Evolutionary conservation across 805 yeast genomes (phyloP).

Genomic region (Candida vartiovaarae): DNA sequence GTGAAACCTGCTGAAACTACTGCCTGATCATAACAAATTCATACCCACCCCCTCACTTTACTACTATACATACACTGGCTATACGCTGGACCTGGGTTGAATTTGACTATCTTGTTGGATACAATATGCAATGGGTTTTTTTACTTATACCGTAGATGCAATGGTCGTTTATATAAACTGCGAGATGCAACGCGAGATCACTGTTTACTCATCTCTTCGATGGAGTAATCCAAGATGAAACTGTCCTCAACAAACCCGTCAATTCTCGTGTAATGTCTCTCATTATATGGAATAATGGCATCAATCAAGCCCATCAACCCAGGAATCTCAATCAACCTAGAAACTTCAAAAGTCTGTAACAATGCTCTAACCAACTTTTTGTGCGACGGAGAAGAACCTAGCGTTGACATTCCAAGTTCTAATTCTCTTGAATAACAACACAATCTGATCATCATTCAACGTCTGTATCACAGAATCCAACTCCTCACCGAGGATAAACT

Average conservation of each 20-base stretch:
- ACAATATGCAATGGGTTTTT: background rate
- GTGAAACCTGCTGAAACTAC: background rate
- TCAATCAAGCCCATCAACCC: constrained; percentile 66
- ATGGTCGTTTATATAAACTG: too few species aligned
- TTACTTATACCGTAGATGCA: too few species aligned
- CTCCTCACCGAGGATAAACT: constrained; percentile 33
- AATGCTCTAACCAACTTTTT: constrained; percentile 64
- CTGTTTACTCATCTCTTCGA: constrained; percentile 61
- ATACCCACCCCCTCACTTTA: background rate
- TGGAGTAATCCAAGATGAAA: constrained; percentile 75
- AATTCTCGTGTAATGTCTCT: constrained; percentile 72
- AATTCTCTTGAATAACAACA: constrained; percentile 59
- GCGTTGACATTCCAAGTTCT: constrained; percentile 96
- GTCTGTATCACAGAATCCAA: constrained; percentile 58
- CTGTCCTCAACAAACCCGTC: constrained; percentile 83
- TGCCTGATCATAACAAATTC: background rate
- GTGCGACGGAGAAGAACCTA: constrained; percentile 73
- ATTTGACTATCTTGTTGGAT: background rate
- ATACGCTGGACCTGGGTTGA: background rate
- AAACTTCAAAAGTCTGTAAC: constrained; percentile 46
- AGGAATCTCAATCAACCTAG: constrained; percentile 52
- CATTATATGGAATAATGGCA: constrained; percentile 79
- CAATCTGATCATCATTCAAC: constrained; percentile 54
- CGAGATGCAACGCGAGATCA: too few species aligned
- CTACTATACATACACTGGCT: too few species aligned